Base-by-base conservation (phyloP, 768 basidiomycete species). In the Mycena chlorophos region DNA sequence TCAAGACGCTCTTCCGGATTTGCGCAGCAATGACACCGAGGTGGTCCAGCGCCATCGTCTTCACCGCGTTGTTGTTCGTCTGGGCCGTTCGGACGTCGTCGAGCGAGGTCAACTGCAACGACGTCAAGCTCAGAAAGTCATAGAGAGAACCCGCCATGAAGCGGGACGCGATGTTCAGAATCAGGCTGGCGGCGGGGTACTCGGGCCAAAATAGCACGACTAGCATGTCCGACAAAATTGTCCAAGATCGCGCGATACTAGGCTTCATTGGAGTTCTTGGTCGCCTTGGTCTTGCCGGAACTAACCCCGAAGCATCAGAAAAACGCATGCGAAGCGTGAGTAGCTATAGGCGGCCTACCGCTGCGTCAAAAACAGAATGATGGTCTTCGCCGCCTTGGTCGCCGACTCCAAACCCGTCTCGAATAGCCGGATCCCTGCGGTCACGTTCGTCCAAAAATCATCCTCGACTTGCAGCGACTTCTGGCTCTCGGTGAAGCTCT, bases 231-330 rank as follows among this genome's bases (percentile, higher is more conserved):
- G 86, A 84, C 38, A 12, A 98, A 75, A 63, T 90, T 90, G 65
- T 98, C 96, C 56, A 98, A 89, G 34, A 98, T 93, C 0, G 86
- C 78, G 47, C 94, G 85, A 68, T 98, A 98, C 67, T 98, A 96
- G 4, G 90, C 87, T 66, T 99, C 97, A 62, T 92, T 94, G 0
- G 94, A 87, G 61, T 89, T 92, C 69, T 96, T 96, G 14, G 89
- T 91, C 4, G 84, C 75, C 65, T 94, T 95, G 12, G 87, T 85
- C 69, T 91, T 95, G 6, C 91, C 92, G 1, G 94, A 88, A 55
- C 90, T 88, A 52, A n/a, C n/a, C n/a, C n/a, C n/a, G 59, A 65
- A 29, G 45, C 54, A n/a, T 56, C 59, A 30, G 56, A 19, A 23
- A 0, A 28, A 19, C 40, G 5, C 52, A 34, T 34, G 31, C 8